phyloP scores from a whole-genome alignment of 345 rosid genomes.

The Salix arbutifolia region DNA sequence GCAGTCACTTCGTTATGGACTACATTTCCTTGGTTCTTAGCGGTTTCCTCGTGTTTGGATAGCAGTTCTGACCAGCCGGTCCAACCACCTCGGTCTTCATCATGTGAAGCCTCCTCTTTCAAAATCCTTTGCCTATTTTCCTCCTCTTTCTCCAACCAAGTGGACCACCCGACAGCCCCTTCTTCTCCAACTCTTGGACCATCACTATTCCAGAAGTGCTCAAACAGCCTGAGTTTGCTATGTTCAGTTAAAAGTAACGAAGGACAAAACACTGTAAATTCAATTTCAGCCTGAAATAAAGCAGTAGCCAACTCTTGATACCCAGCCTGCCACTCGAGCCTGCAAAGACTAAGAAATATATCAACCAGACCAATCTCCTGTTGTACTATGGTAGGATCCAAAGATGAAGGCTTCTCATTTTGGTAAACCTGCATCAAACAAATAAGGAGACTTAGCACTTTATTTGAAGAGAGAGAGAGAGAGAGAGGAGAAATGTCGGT shows the following conservation, averaged over 20 bases:
- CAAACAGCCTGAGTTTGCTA: constrained; percentile 81
- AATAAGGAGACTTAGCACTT: not conserved
- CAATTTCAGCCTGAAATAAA: constrained; percentile 89
- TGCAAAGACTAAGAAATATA: constrained; percentile 81
- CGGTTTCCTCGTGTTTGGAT: constrained; percentile 39
- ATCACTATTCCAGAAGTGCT: constrained; percentile 86
- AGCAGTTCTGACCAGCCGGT: constrained; percentile 87
- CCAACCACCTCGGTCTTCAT: constrained; percentile 85
- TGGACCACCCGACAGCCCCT: constrained; percentile 86
- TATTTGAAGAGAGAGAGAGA: not conserved
- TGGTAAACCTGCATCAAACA: constrained; percentile 55
- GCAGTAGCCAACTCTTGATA: constrained; percentile 85
- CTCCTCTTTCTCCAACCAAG: constrained; percentile 95
- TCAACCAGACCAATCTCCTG: constrained; percentile 84
- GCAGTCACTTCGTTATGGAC: constrained; percentile 22
- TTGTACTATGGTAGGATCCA: constrained; percentile 44
- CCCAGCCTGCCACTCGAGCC: constrained; percentile 96
- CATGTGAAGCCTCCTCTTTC: constrained; percentile 53
- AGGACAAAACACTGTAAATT: constrained; percentile 81
- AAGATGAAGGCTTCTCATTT: constrained; percentile 28
- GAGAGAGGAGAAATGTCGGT: not conserved
- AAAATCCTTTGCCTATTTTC: constrained; percentile 66
- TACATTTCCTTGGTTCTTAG: constrained; percentile 34
- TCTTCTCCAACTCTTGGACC: constrained; percentile 93
- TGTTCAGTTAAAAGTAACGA: constrained; percentile 62